Conservation (phyloP, 108 stramenopile species). For the Skeletonema potamos region DNA sequence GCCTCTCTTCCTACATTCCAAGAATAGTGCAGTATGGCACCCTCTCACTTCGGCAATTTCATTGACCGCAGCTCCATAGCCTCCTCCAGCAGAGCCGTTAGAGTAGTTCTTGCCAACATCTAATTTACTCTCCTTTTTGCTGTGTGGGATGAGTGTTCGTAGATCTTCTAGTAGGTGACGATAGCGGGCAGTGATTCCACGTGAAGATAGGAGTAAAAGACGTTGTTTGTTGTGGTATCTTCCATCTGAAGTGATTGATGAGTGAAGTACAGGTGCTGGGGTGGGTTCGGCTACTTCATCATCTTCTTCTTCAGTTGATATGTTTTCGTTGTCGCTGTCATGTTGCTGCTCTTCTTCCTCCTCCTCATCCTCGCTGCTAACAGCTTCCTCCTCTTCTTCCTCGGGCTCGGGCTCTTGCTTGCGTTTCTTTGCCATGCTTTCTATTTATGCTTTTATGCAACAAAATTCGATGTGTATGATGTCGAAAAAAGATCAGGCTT, state of each 20-base stretch:
- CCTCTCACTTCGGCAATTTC: constrained; percentile 95
- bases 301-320: constrained; percentile 18
- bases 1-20: constrained; percentile 93
- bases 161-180: constrained; percentile 97
- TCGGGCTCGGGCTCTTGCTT: constrained; percentile 31
- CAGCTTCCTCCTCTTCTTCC: constrained; percentile 20
- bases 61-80: constrained; percentile 85
- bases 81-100: constrained; percentile 26
- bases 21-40: constrained; percentile 92
- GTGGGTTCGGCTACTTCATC: constrained; percentile 12
- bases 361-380: constrained; percentile 16
- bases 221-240: constrained; percentile 97
- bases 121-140: constrained; percentile 96
- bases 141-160: constrained; percentile 92
- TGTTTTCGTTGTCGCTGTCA: constrained; percentile 7
- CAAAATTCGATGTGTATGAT: background rate
- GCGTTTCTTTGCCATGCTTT: constrained; percentile 48
- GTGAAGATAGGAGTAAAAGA: constrained; percentile 89
- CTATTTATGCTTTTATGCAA: background rate
- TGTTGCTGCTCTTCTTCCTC: background rate
- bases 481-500: too few species aligned
- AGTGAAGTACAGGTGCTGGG: background rate
- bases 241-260: constrained; percentile 56
- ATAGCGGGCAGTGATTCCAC: constrained; percentile 96
- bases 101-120: constrained; percentile 50